A percentile compares a stretch with the other conserved stretches of the same genome.
These are phyloP conservation scores for Marasmius sp. DNA, from an alignment of 1,284 basidiomycete genomes.

Conservation along the genomic window DNA sequence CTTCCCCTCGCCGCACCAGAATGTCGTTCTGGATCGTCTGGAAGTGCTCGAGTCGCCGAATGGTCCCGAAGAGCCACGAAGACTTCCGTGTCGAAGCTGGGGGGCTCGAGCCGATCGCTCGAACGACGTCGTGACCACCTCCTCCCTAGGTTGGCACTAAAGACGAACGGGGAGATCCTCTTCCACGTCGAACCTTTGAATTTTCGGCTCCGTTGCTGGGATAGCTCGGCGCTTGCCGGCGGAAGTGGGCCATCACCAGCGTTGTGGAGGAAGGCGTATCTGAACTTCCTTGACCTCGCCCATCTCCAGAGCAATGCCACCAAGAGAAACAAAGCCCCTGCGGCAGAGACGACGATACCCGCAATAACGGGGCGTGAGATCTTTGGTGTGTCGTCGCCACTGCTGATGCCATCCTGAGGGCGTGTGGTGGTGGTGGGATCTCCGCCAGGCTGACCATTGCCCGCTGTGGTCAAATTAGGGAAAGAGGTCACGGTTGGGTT, in stretches of 20 bases:
- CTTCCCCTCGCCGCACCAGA: no score
- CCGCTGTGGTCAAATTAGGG: no score
- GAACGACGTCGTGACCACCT: not conserved
- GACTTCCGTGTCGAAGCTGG: not conserved
- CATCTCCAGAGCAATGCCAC: not conserved
- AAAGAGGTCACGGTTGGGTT: no score
- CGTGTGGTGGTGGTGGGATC: no score
- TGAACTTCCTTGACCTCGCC: not conserved
- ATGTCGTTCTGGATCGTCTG: no score
- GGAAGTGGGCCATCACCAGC: not conserved
- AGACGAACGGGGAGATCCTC: not conserved
- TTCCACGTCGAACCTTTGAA: not conserved
- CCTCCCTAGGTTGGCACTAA: not conserved
- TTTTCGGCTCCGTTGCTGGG: not conserved
- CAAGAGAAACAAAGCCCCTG: not conserved
- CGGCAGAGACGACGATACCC: not conserved
- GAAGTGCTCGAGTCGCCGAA: no score
- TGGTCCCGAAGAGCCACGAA: not conserved
- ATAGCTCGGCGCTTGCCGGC: not conserved
- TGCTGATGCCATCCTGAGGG: no score
- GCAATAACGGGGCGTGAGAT: not conserved
- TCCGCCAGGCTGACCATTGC: no score
- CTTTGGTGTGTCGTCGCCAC: not conserved
- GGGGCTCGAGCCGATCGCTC: not conserved
- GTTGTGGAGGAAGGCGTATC: not conserved